Percentiles rank a stretch among this genome's conserved stretches.
These are phyloP conservation scores for Baeospora myosura DNA, from an alignment of 1,284 basidiomycete genomes.

Conservation along the genomic window DNA sequence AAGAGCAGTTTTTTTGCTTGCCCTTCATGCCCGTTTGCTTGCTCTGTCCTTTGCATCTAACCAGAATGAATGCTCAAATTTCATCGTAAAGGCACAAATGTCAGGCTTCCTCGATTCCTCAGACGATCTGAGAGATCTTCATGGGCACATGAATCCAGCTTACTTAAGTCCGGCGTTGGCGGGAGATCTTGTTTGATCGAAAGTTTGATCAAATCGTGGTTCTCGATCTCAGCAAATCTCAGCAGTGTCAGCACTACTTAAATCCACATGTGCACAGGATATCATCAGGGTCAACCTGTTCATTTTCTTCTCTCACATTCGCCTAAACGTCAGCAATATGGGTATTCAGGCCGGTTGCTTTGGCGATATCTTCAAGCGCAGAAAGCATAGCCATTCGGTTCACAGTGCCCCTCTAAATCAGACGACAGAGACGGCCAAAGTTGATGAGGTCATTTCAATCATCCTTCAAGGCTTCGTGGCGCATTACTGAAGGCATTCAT, in stretches of 20 bases:
- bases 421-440: neutral
- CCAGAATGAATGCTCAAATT: too few relatives aligned
- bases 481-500: neutral
- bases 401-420: neutral
- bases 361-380: slow-evolving; percentile 9
- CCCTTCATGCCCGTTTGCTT: too few relatives aligned
- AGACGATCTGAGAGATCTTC: slow-evolving; percentile 4
- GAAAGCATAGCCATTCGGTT: neutral
- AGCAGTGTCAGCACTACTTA: neutral
- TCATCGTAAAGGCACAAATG: too few relatives aligned
- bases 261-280: neutral
- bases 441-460: neutral
- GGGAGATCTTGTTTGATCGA: slow-evolving; percentile 2
- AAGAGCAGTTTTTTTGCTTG: too few relatives aligned
- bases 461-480: neutral
- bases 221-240: neutral
- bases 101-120: too few relatives aligned
- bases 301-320: neutral
- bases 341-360: slow-evolving; percentile 9
- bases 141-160: neutral
- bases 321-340: slow-evolving; percentile 3
- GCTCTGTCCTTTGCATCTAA: too few relatives aligned
- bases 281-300: slow-evolving; percentile 2
- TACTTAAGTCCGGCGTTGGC: slow-evolving; percentile 7
- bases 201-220: neutral